Percentiles rank a stretch among this genome's conserved stretches.
These are phyloP conservation scores for Suhomyces bolitotheri DNA, from an alignment of 1,139 yeast genomes.

Conservation along the genomic window DNA sequence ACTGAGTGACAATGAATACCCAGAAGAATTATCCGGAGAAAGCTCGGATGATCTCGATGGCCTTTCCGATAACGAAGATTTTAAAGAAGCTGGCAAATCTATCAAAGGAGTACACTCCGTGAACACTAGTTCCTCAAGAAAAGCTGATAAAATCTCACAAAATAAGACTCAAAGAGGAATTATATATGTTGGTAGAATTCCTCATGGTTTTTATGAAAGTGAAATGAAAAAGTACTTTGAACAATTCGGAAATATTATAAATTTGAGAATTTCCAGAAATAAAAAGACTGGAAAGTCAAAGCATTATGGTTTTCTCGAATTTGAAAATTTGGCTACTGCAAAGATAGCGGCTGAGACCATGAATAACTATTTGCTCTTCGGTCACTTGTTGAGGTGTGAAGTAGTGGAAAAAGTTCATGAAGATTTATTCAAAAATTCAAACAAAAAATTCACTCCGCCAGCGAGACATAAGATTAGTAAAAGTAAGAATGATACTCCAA, in stretches of 20 bases:
- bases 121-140: constrained; percentile 23
- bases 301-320: constrained; percentile 91
- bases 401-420: constrained; percentile 46
- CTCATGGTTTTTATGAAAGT: constrained; percentile 85
- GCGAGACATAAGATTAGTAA: constrained; percentile 63
- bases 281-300: constrained; percentile 89
- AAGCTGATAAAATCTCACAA: constrained; percentile 14
- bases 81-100: constrained; percentile 16
- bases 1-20: constrained; percentile 10
- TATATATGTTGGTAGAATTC: constrained; percentile 87
- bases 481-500: constrained; percentile 56
- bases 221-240: constrained; percentile 79
- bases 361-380: constrained; percentile 89
- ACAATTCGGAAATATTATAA: constrained; percentile 84
- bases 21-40: constrained; percentile 18
- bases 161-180: constrained; percentile 53
- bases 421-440: constrained; percentile 56
- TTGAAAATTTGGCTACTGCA: constrained; percentile 73
- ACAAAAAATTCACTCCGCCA: constrained; percentile 55
- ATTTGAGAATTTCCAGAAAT: constrained; percentile 81
- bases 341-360: constrained; percentile 88
- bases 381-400: constrained; percentile 76
- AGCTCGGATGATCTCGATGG: constrained; percentile 26
- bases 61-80: constrained; percentile 24
- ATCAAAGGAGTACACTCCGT: constrained; percentile 19